Evolutionary conservation across 805 yeast species (phyloP).

Genomic region (Schwanniomyces occidentalis): DNA sequence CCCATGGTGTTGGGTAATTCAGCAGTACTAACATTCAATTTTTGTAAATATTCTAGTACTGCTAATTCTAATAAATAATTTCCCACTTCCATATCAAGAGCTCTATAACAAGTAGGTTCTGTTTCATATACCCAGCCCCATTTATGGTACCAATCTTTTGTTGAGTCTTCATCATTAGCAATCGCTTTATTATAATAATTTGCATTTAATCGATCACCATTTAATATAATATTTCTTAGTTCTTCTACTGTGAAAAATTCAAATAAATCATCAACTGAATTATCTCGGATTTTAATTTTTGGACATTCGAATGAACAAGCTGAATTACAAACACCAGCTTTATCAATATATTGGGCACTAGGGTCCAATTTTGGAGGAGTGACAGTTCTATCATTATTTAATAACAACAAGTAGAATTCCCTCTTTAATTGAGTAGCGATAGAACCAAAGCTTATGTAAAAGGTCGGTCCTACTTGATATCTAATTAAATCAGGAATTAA

Average conservation of each 20-base stretch:
- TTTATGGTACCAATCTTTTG: slow-evolving; percentile 13
- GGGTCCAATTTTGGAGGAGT: background rate
- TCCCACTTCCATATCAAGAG: slow-evolving; percentile 11
- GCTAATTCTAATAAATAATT: slow-evolving; percentile 13
- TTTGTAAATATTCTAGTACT: slow-evolving; percentile 9
- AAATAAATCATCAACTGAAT: slow-evolving; percentile 3
- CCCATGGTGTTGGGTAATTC: slow-evolving; percentile 4
- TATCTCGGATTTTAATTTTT: slow-evolving; percentile 5
- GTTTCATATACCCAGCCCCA: slow-evolving; percentile 17
- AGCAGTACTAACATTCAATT: slow-evolving; percentile 7
- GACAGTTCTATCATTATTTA: slow-evolving; percentile 8
- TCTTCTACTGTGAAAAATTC: slow-evolving; percentile 12
- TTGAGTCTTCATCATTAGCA: slow-evolving; percentile 3
- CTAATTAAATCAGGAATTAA: slow-evolving; percentile 14
- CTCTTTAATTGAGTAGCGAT: slow-evolving; percentile 15
- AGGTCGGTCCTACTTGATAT: slow-evolving; percentile 13
- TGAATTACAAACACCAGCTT: background rate
- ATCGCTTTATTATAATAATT: slow-evolving; percentile 4
- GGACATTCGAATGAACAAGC: background rate
- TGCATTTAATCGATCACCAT: slow-evolving; percentile 5
- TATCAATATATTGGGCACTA: background rate
- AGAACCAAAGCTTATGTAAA: slow-evolving; percentile 16
- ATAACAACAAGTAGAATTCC: slow-evolving; percentile 11
- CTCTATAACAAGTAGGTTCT: slow-evolving; percentile 11
- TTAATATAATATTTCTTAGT: slow-evolving; percentile 9